Conservation (phyloP, 495 filamentous ascomycete species). For the Aspergillus baeticus region DNA sequence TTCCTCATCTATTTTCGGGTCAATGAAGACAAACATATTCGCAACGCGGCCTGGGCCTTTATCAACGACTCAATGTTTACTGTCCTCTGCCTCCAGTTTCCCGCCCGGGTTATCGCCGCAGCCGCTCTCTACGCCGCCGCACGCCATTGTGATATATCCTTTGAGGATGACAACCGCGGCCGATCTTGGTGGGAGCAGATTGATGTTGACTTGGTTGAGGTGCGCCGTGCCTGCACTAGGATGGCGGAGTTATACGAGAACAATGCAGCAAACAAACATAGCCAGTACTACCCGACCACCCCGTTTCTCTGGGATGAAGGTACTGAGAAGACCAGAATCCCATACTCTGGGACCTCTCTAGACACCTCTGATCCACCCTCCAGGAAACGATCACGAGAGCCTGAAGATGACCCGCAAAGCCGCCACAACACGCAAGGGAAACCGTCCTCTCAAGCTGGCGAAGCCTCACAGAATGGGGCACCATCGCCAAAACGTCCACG, state of each 20-base stretch:
- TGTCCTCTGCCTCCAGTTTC: conserved; percentile 78
- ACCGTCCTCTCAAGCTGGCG: conserved; percentile 8
- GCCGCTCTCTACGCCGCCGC: conserved; percentile 84
- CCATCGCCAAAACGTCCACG: conserved; percentile 45
- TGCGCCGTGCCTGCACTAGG: conserved; percentile 63
- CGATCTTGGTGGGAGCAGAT: conserved; percentile 84
- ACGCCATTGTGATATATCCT: conserved; percentile 62
- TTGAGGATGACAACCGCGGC: conserved; percentile 71
- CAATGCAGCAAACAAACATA: conserved; percentile 52
- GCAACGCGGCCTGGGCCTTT: conserved; percentile 87
- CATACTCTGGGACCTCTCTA: conserved; percentile 27
- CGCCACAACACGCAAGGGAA: background rate
- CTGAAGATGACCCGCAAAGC: conserved; percentile 27
- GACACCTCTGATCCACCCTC: conserved; percentile 21
- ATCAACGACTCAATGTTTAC: conserved; percentile 86
- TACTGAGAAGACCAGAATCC: conserved; percentile 34
- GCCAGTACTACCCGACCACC: conserved; percentile 42
- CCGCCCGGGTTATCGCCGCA: conserved; percentile 75
- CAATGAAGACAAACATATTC: conserved; percentile 69
- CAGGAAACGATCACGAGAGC: conserved; percentile 46
- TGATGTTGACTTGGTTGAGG: conserved; percentile 58
- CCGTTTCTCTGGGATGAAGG: conserved; percentile 29
- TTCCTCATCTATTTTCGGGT: conserved; percentile 67
- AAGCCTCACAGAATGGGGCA: conserved; percentile 25
- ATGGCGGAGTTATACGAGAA: conserved; percentile 76